Base-by-base conservation (phyloP, 208 protist genomes). In the Eutreptiella sp. region DNA sequence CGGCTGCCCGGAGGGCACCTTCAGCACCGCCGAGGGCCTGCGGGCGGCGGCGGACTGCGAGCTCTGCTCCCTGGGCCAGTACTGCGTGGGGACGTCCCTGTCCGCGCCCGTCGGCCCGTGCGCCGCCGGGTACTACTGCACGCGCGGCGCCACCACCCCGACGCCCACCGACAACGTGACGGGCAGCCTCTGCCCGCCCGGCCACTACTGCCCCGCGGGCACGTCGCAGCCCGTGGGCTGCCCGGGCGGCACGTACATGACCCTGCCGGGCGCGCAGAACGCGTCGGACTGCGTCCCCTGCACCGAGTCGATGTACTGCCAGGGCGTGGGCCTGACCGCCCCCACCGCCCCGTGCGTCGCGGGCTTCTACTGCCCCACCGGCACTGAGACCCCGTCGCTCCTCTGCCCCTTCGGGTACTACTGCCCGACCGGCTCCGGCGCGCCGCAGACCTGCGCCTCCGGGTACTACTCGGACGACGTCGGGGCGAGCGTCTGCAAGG, bases 101-200 rank as follows among this genome's bases (percentile, higher is more conserved):
- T 19, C 16, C 32, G 16, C 35, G 5, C 7, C 65, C 2, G 38
- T 33, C 16, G 9, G 9, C 21, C 19, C 19, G 33, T 77, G 72
- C 39, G 5, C 47, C 26, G 46, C 11, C 19, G 72, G 72, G 1
- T 71, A 70, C 46, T 79, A 54, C 33, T 79, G 73, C 38, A 26
- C 1, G 3, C 21, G 35, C 26, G 48, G 27, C 7, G 59, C 66
- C 2, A 23, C 23, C 7, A 41, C 24, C 4, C 19, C 66, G 16
- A 45, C 28, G 1, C 66, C 66, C 26, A 42, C 36, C 14, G 57
- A 68, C 28, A 47, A 59, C 53, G 11, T 28, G 21, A 27, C 50
- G 19, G 46, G 38, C n/a, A 46, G 23, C 27, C 14, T 23, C n/a
- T 76, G 71, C 31, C 26, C 48, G 23, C 34, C 5, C 19, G 64